These are phyloP conservation scores for Apiotrichum mycotoxinovorans DNA, from an alignment of 1,284 basidiomycete genomes.

Conservation along the genomic window DNA sequence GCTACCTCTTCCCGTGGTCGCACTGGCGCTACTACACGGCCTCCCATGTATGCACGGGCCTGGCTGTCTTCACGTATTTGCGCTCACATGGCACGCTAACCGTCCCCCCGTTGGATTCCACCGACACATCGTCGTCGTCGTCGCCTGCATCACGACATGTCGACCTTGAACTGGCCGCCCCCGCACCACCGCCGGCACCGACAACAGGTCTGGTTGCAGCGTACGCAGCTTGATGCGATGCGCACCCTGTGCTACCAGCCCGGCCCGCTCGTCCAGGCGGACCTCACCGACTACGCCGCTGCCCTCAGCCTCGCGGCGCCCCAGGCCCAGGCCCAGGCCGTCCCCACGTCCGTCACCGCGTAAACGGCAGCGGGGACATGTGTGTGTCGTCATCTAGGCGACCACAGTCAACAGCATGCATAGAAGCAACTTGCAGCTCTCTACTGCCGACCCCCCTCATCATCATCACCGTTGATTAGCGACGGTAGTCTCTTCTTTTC, in stretches of 20 bases:
- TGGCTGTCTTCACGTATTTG: slow-evolving; percentile 25
- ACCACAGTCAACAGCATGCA: too few species aligned
- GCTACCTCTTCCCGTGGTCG: slow-evolving; percentile 44
- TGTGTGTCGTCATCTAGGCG: too few species aligned
- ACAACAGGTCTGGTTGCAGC: slow-evolving; percentile 34
- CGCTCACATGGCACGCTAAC: slow-evolving; percentile 39
- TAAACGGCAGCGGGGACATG: too few species aligned
- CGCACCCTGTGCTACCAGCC: slow-evolving; percentile 42
- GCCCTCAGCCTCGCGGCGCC: background rate
- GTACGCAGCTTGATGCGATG: slow-evolving; percentile 44
- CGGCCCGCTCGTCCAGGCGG: slow-evolving; percentile 35
- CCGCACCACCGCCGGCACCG: background rate
- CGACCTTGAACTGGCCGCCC: slow-evolving; percentile 3
- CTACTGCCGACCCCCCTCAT: too few species aligned
- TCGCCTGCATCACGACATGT: background rate
- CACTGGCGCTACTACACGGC: slow-evolving; percentile 47
- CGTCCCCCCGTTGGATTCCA: slow-evolving; percentile 5
- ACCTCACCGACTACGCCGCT: slow-evolving; percentile 21
- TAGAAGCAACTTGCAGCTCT: too few species aligned
- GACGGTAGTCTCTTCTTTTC: too few species aligned
- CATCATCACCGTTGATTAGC: too few species aligned
- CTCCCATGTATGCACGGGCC: slow-evolving; percentile 42
- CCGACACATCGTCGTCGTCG: background rate
- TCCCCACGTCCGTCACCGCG: background rate
- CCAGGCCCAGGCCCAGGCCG: too few species aligned